Conservation (phyloP, 306 rosid species). For the Medicago lupulina region DNA sequence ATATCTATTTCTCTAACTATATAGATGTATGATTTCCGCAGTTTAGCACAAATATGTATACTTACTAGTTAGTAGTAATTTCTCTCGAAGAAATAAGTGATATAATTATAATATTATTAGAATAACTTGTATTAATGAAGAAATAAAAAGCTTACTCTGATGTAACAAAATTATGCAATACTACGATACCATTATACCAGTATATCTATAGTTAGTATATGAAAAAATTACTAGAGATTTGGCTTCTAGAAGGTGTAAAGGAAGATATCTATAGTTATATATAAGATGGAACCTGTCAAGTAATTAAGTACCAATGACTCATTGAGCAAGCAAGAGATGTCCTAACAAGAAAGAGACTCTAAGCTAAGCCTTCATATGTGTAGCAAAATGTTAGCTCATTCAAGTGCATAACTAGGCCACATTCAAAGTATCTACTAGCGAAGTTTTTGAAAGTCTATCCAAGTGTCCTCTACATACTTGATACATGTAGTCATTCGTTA, state of each 20-base stretch:
- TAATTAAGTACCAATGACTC: no score
- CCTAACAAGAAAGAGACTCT: no score
- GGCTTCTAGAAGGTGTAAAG: background rate
- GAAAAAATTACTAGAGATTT: background rate
- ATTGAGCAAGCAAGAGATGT: no score
- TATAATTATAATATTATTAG: background rate
- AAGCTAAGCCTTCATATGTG: background rate
- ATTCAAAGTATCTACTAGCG: no score
- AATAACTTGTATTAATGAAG: background rate
- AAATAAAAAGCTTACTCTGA: background rate
- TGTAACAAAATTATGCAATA: background rate
- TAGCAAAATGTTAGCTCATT: no score
- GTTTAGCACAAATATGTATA: background rate
- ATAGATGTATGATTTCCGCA: background rate
- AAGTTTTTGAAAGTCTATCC: no score
- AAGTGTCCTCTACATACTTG: background rate
- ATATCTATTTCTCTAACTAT: conserved; percentile 26
- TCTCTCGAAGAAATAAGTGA: background rate
- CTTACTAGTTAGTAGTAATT: background rate
- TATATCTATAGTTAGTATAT: background rate
- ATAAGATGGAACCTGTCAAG: no score
- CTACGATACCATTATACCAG: background rate
- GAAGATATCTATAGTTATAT: background rate
- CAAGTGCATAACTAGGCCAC: no score
- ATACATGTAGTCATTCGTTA: background rate